These are phyloP conservation scores for Musa itinerans DNA, from an alignment of 176 grass and related monocot species.

Conservation along the genomic window DNA sequence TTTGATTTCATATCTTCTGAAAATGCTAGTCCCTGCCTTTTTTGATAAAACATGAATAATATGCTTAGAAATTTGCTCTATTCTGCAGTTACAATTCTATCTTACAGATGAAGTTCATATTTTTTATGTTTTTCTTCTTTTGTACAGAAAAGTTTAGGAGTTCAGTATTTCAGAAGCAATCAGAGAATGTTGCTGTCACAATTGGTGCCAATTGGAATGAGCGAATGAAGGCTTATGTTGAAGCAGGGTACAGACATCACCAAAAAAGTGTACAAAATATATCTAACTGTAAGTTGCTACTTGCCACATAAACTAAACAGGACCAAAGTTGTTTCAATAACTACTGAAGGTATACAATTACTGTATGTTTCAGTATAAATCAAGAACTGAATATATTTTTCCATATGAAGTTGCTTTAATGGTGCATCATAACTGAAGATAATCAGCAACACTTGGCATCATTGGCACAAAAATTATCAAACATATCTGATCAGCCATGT, in stretches of 20 bases:
- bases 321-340: too few species aligned
- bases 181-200: not conserved
- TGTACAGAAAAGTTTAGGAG: constrained; percentile 5
- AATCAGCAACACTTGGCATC: too few species aligned
- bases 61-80: not conserved
- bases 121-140: not conserved
- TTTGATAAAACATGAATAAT: not conserved
- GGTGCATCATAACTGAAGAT: too few species aligned
- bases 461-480: too few species aligned
- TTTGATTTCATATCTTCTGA: not conserved
- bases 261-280: not conserved
- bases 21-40: not conserved
- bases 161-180: not conserved
- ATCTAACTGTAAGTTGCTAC: not conserved
- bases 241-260: constrained; percentile 1
- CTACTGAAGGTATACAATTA: too few species aligned
- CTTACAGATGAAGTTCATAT: not conserved
- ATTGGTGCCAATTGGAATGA: constrained; percentile 1
- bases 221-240: constrained; percentile 3
- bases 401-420: too few species aligned
- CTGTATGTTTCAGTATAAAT: too few species aligned
- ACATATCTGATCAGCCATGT: too few species aligned
- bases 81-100: not conserved
- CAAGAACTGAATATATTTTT: too few species aligned
- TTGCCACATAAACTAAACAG: too few species aligned